Base-by-base conservation (phyloP, 2,329 filamentous ascomycete species). In the Dothidotthia symphoricarpi region DNA sequence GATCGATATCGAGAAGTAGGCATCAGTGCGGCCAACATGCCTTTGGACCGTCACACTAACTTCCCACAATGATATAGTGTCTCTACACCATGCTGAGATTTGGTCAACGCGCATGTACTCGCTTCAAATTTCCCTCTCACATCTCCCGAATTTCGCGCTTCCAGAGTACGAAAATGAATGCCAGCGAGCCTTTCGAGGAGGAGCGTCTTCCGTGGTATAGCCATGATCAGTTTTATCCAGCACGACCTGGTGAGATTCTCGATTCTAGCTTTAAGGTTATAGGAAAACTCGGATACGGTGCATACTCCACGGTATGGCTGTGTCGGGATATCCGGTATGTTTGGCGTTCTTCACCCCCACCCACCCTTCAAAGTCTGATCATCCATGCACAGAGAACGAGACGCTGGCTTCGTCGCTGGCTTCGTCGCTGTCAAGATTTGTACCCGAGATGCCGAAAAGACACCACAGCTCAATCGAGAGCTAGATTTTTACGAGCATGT, bases 301-400 rank as follows among this genome's bases (percentile, higher is more conserved):
- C 37, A 28, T 43, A 46, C 39, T 59, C 57, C 3, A 61, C 55
- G 12, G 55, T 57, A 27, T 62, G 54, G 57, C 46, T 62, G 22
- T 53, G 47, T 43, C 47, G 48, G 26, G 44, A 59, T 45, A 42
- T 60, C 27, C 24, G 31, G 51, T 52, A 43, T 43, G 41, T 54
- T 39, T 42, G 35, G 39, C 44, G 29, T 51, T 49, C 44, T 51
- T 43, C 41, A 42, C 30, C 36, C 37, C 33, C 39, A n/a, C n/a
- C n/a, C n/a, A 41, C 41, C 43, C 41, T 49, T 46, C 39, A 46
- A 43, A 44, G 29, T 51, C 42, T 45, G 33, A 46, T 46, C 30
- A 31, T 49, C 8, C 36, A 37, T 46, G 35, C 31, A 43, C 38
- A 45, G 38, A 44, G 41, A 54, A 47, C 36, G 41, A 42, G 40